phyloP scores from a whole-genome alignment of 2,329 filamentous ascomycete genomes.

The Bipolaris oryzae region DNA sequence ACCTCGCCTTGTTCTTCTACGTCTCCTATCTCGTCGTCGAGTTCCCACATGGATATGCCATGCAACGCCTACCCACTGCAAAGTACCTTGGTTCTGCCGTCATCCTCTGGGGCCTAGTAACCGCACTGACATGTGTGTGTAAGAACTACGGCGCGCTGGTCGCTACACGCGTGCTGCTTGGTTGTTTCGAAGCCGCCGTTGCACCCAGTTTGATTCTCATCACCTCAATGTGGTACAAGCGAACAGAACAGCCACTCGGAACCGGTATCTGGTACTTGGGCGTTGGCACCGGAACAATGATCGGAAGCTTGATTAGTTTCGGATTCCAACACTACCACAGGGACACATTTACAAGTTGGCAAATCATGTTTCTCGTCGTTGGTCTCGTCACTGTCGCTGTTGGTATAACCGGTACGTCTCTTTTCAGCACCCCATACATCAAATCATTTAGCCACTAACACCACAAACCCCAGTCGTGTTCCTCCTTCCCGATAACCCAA shows the following conservation, averaged over 20 bases:
- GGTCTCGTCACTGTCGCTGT: slow-evolving; percentile 42
- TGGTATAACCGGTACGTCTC: slow-evolving; percentile 32
- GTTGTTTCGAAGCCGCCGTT: slow-evolving; percentile 57
- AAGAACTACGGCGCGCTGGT: slow-evolving; percentile 59
- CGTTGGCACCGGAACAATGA: slow-evolving; percentile 54
- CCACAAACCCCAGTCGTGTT: slow-evolving; percentile 51
- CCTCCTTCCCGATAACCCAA: slow-evolving; percentile 59
- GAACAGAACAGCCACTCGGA: slow-evolving; percentile 65
- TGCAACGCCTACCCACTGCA: slow-evolving; percentile 60
- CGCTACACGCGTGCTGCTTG: slow-evolving; percentile 58
- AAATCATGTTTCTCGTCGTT: slow-evolving; percentile 70
- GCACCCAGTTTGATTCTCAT: slow-evolving; percentile 67
- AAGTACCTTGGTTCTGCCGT: slow-evolving; percentile 58
- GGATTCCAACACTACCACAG: slow-evolving; percentile 60
- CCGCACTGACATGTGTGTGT: slow-evolving; percentile 55
- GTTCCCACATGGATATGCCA: slow-evolving; percentile 54
- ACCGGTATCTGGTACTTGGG: slow-evolving; percentile 53
- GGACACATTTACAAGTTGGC: slow-evolving; percentile 65
- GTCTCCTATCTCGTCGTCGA: slow-evolving; percentile 48
- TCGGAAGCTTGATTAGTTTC: slow-evolving; percentile 63
- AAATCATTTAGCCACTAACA: no score
- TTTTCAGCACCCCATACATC: background rate
- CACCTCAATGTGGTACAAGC: slow-evolving; percentile 70
- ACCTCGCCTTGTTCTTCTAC: slow-evolving; percentile 47
- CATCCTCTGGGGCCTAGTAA: slow-evolving; percentile 56